Conservation (phyloP, 2,329 filamentous ascomycete species). For the Bimuria novae-zelandiae region DNA sequence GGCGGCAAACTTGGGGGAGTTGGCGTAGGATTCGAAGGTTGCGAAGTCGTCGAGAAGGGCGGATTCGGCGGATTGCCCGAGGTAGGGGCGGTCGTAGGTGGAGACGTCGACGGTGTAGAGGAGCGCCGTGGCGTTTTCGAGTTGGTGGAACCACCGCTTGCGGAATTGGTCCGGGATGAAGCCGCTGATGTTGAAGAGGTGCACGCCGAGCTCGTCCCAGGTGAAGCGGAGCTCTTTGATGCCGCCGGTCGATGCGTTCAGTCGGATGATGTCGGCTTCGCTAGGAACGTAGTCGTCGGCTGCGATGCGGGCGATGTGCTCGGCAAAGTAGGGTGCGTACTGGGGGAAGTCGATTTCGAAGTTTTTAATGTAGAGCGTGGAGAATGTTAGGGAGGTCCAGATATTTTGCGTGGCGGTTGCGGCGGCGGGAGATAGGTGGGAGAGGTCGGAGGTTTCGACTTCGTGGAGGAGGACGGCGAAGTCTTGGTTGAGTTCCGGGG, state of each 20-base stretch:
- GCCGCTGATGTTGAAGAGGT: conserved; percentile 43
- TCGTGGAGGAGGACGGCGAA: conserved; percentile 42
- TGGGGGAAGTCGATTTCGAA: conserved; percentile 45
- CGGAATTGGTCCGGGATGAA: conserved; percentile 38
- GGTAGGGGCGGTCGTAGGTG: conserved; percentile 38
- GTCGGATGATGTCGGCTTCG: conserved; percentile 42
- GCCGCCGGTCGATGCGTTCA: conserved; percentile 34
- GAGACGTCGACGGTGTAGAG: conserved; percentile 41
- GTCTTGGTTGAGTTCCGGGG: conserved; percentile 29
- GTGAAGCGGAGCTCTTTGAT: conserved; percentile 43
- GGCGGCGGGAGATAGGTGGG: conserved; percentile 30
- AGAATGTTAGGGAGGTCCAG: conserved; percentile 38
- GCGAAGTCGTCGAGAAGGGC: conserved; percentile 38
- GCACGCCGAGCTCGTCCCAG: conserved; percentile 42
- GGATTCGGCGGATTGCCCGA: conserved; percentile 31
- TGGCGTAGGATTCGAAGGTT: conserved; percentile 37
- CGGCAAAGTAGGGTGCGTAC: conserved; percentile 40
- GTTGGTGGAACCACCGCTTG: conserved; percentile 44
- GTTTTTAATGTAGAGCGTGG: conserved; percentile 38
- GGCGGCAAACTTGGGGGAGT: conserved; percentile 31
- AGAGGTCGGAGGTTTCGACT: conserved; percentile 35
- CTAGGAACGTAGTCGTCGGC: conserved; percentile 34
- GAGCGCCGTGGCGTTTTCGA: conserved; percentile 38
- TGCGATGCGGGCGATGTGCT: conserved; percentile 34
- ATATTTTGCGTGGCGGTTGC: conserved; percentile 33